A percentile compares a stretch with the other conserved stretches of the same genome.
Conservation (phyloP, 805 yeast species). For the Kregervanrija fluxuum region DNA sequence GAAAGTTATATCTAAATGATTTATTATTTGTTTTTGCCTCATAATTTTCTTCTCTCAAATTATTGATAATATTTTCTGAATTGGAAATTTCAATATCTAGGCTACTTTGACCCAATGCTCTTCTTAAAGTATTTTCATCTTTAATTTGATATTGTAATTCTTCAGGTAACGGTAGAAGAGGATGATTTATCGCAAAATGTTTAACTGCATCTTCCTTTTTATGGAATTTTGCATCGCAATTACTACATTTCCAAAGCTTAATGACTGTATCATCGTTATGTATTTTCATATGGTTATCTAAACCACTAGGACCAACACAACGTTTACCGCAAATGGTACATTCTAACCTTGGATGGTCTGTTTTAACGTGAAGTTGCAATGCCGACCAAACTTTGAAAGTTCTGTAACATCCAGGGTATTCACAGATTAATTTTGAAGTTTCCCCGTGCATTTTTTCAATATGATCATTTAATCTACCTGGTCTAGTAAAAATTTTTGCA, state of each 20-base stretch:
- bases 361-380: conserved; percentile 60
- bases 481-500: conserved; percentile 54
- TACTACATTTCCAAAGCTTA: conserved; percentile 62
- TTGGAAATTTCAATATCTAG: too few species aligned
- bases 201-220: conserved; percentile 48
- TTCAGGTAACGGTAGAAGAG: conserved; percentile 12
- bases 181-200: conserved; percentile 49
- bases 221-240: conserved; percentile 43
- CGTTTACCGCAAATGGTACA: conserved; percentile 63
- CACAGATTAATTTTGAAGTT: conserved; percentile 51
- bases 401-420: conserved; percentile 50
- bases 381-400: conserved; percentile 68
- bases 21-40: too few species aligned
- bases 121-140: neutral
- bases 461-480: conserved; percentile 61
- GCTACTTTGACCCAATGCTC: too few species aligned
- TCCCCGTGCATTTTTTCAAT: conserved; percentile 50
- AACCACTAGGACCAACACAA: conserved; percentile 66
- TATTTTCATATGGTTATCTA: conserved; percentile 63
- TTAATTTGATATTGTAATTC: conserved; percentile 7
- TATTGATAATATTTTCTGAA: too few species aligned
- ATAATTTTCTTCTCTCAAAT: too few species aligned
- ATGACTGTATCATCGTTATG: conserved; percentile 50
- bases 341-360: conserved; percentile 62
- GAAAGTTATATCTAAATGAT: conserved; percentile 4